Conservation (phyloP, 2,329 filamentous ascomycete species). For the Neonectria hederae region DNA sequence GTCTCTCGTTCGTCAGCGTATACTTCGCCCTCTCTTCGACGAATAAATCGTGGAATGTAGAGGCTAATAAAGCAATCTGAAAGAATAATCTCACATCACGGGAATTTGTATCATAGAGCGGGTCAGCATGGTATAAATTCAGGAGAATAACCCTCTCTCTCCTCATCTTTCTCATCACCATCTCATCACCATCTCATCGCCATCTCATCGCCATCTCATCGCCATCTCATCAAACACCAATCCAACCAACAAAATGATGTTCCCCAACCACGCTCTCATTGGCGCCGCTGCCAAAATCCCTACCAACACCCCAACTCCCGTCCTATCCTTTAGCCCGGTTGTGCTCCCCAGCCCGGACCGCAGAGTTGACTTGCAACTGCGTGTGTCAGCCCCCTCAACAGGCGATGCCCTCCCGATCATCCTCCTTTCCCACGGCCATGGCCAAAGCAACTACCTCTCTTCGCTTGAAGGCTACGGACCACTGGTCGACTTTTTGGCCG, state of each 20-base stretch:
- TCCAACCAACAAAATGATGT: conserved; percentile 32
- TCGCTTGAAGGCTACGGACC: conserved; percentile 40
- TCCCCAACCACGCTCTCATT: conserved; percentile 34
- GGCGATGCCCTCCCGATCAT: conserved; percentile 37
- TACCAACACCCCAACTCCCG: conserved; percentile 26
- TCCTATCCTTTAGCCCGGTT: conserved; percentile 39
- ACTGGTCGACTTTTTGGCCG: conserved; percentile 40
- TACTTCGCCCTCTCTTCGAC: not conserved
- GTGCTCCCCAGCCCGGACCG: conserved; percentile 28
- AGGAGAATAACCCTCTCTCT: not conserved
- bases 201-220: too few relatives aligned
- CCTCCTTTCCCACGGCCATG: conserved; percentile 42
- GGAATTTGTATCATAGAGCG: not conserved
- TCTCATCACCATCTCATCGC: too few relatives aligned
- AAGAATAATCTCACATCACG: not conserved
- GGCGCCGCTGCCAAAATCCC: conserved; percentile 38
- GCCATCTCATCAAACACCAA: not conserved
- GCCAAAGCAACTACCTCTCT: conserved; percentile 40
- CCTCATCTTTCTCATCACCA: not conserved
- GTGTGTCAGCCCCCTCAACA: conserved; percentile 29
- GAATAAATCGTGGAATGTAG: not conserved
- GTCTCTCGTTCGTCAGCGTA: conserved; percentile 23
- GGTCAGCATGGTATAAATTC: conserved; percentile 22
- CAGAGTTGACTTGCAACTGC: conserved; percentile 38
- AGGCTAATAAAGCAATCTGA: not conserved